These are phyloP conservation scores for Viola pubescens DNA, from an alignment of 441 rosid species.

Conservation along the genomic window DNA sequence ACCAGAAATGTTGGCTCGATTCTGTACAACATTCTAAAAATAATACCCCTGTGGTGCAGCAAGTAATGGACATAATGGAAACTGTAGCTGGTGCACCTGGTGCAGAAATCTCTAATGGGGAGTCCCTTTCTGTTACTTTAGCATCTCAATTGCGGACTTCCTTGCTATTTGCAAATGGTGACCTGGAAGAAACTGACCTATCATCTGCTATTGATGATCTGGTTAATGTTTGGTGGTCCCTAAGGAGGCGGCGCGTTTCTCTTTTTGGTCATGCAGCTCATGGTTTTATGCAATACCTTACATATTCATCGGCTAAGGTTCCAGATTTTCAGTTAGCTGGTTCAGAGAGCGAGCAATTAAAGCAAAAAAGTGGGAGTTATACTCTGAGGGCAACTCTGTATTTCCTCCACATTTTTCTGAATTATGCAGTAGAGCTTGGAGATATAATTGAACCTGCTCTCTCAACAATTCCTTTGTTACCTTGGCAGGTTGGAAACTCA, in stretches of 20 bases:
- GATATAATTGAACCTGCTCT: conserved; percentile 77
- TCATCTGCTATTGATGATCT: conserved; percentile 48
- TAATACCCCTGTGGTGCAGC: conserved; percentile 33
- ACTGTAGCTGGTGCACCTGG: conserved; percentile 69
- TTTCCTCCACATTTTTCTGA: conserved; percentile 77
- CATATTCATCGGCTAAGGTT: conserved; percentile 53
- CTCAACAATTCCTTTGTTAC: conserved; percentile 69
- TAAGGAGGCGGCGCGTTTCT: conserved; percentile 83
- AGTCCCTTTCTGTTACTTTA: conserved; percentile 56
- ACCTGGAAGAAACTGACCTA: conserved; percentile 39
- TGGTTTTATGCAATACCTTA: conserved; percentile 78
- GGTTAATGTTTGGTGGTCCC: conserved; percentile 76
- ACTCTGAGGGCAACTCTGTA: conserved; percentile 78
- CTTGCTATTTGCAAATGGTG: conserved; percentile 35
- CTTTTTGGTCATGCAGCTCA: conserved; percentile 85
- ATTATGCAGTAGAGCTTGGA: conserved; percentile 84
- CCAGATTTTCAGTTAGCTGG: conserved; percentile 43
- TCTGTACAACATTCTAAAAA: conserved; percentile 35
- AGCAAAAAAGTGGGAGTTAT: conserved; percentile 56
- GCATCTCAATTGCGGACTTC: conserved; percentile 54
- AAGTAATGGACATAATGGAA: conserved; percentile 62
- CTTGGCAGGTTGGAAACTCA: conserved; percentile 79
- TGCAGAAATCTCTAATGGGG: conserved; percentile 52
- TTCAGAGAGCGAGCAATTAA: conserved; percentile 47
- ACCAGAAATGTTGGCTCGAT: conserved; percentile 24